Base-by-base conservation (phyloP, 2,329 filamentous ascomycete species). In the Colletotrichum sp. region DNA sequence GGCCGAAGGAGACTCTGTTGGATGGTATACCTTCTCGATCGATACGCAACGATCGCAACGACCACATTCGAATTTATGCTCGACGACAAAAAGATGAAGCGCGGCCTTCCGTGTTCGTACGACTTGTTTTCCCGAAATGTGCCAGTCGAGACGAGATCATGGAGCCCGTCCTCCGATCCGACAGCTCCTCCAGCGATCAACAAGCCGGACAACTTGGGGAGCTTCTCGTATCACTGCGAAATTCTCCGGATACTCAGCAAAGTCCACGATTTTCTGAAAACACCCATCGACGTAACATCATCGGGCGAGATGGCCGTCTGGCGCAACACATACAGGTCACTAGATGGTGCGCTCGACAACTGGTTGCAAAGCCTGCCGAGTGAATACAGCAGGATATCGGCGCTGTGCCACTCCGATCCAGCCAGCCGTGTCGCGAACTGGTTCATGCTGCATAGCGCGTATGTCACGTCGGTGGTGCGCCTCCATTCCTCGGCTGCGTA, bases 391-490 rank as follows among this genome's bases (percentile, higher is more conserved):
- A 85, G 84, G n/a, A 87, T 88, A 28, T 87, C 85, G 9, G 85
- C 86, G 3, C 80, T 88, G 13, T 88, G 86, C 52, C 86, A 88
- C 78, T 87, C 86, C 7, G 86, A 87, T 21, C 86, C 86, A 5
- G 86, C 85, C 3, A 87, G 85, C 68, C 84, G 86, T 2, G 86
- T 87, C 3, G 86, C 86, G n/a, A 87, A 87, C 76, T 87, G 85
- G 86, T 87, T 87, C 74, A 86, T 87, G 85, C 80, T 88, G 10
- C 86, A 88, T 30, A 87, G 86, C 77, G 86, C 86, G 9, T 88
- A 87, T 62, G 85, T 88, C 15, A 86, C 85, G 0, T 82, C 85
- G 4, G 86, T 86, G 8, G 85, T 88, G 5, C 83, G 86, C 1
- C 79, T 88, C n/a, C 86, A 88, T 72, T 87, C 86, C 4, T 83